A percentile compares a stretch with the other conserved stretches of the same genome.
These are phyloP conservation scores for Zopfia rhizophila DNA, from an alignment of 2,329 filamentous ascomycete species.

Conservation along the genomic window DNA sequence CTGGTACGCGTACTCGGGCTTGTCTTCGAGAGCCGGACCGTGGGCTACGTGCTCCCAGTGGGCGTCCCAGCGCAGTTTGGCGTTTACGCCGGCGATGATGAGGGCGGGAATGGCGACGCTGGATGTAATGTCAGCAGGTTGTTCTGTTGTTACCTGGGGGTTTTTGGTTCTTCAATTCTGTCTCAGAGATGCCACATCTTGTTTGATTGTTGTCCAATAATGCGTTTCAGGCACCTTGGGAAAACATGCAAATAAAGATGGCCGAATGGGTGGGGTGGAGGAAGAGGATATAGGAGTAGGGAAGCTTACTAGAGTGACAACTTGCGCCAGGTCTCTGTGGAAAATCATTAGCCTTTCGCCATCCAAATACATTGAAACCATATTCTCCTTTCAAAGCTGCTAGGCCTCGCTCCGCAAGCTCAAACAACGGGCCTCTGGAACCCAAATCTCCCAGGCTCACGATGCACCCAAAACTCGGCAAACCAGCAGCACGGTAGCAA, in stretches of 20 bases:
- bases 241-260: neutral
- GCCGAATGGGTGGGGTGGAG: constrained; percentile 2
- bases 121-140: constrained; percentile 27
- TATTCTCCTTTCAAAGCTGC: no score
- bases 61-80: constrained; percentile 90
- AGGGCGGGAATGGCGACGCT: constrained; percentile 82
- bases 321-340: constrained; percentile 90
- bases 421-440: constrained; percentile 5
- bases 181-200: no score
- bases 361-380: neutral
- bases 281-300: constrained; percentile 14
- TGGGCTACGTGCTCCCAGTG: constrained; percentile 97
- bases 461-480: neutral
- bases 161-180: no score
- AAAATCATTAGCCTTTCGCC: constrained; percentile 8
- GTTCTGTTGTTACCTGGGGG: neutral
- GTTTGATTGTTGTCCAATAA: neutral
- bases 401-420: no score
- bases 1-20: constrained; percentile 93
- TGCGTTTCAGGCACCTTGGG: no score
- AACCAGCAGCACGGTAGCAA: constrained; percentile 1
- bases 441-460: neutral
- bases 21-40: constrained; percentile 87
- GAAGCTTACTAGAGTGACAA: constrained; percentile 89
- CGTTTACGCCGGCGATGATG: constrained; percentile 78